Base-by-base conservation (phyloP, 805 yeast genomes). In the Starmerella vaccinii region DNA sequence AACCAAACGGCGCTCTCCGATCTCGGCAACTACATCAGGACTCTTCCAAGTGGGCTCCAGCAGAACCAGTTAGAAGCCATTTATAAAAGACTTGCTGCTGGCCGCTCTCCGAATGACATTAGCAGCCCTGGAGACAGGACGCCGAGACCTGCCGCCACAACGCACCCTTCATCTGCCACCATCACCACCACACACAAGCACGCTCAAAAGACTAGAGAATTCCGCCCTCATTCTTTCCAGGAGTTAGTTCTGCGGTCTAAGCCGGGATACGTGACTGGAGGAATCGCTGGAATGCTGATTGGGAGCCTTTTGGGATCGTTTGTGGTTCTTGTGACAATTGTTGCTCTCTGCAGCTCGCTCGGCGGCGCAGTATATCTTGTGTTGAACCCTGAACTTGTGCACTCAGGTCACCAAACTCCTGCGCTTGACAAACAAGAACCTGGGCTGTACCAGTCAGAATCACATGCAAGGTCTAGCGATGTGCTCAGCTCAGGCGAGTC, bases 221-320 rank as follows among this genome's bases (percentile, higher is more conserved):
- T 4, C 23, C 2, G 26, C 9, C 4, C 23, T 12, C 40, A 37
- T 6, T 34, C 38, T 5, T 19, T 34, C 22, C 19, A 39, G n/a
- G 30, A 39, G 21, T 21, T 39, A 9, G 30, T 23, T 5, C 9
- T 12, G 7, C 8, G 19, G n/a, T 26, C 45, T 3, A 41, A 27
- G 19, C 34, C 22, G 16, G 45, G 45, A 15, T 18, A 6, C 16
- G 34, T 27, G 4, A 12, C 34, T 5, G 45, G 45, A 1, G 33
- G 16, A 13, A 37, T 29, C 9, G 30, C 19, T 2, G 44, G 50
- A 6, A 9, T 15, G 15, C 9, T 34, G 5, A 8, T 47, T 5
- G 50, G 50, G 5, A 30, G 37, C 21, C 29, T 27, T 22, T n/a
- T 34, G 30, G 35, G 46, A 4, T 21, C 43, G 9, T 26, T 34